Base-by-base conservation (phyloP, 108 stramenopile species). In the Nannochloropsis salina region DNA sequence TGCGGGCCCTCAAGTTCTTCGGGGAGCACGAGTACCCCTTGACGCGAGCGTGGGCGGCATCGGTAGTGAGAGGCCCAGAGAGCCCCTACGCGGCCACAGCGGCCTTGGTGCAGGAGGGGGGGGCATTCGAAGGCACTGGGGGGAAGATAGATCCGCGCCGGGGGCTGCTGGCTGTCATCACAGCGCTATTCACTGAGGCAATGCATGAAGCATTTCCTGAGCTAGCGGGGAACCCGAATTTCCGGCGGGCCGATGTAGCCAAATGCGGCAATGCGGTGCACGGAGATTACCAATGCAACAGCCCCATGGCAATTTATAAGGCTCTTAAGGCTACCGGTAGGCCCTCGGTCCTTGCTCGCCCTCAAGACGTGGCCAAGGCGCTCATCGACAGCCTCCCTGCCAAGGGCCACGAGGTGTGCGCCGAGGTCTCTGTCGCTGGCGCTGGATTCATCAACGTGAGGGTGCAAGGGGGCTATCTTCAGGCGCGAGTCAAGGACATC, bases 281-380 rank as follows among this genome's bases (percentile, higher is more conserved):
- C 43, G 88, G 88, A 2, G 98, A 99, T 90, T 99, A 94, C 91
- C 99, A 99, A 91, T 98, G 98, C 93, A 98, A 96, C 87, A 92
- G 91, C 31, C 95, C 98, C 91, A 99, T 99, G 98, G 89, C 92
- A 6, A 84, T 96, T 80, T 97, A 93, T 92, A 94, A 96, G 86
- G 92, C 91, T 42, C 92, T 98, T 82, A 95, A 95, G 89, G 93
- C 92, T 21, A 42, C 83, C 42, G 83, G 87, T 9, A 45, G 41
- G 41, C 20, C 9, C 20, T 85, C 44, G 10, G 84, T 79, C 20
- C 79, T 83, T 18, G 85, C 92, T 10, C 87, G 89, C 15, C 96
- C 99, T 1, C 92, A 88, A n/a, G 88, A 93, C 44, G 89, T 98
- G 41, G 97, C 95, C 15, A 85, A 93, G 74, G 90, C 91, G 42